Conservation (phyloP, 768 basidiomycete species). For the Kwoniella sp. region DNA sequence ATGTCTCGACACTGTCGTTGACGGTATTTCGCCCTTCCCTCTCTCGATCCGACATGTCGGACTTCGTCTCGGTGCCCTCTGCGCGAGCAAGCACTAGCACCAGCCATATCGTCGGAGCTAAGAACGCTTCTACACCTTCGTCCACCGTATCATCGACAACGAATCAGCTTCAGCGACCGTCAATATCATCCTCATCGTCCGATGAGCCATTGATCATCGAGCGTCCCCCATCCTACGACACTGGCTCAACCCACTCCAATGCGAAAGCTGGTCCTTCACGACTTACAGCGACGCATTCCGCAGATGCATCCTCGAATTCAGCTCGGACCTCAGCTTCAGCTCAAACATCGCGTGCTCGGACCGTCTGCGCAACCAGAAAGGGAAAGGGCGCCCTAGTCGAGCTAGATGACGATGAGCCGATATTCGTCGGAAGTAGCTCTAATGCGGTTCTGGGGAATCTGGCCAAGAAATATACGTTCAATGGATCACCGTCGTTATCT, state of each 20-base stretch:
- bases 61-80: too few relatives aligned
- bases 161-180: slow-evolving; percentile 1
- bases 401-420: slow-evolving; percentile 33
- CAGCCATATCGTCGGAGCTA: too few relatives aligned
- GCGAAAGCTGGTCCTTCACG: slow-evolving; percentile 6
- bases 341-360: not conserved
- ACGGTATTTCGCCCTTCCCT: too few relatives aligned
- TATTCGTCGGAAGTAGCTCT: slow-evolving; percentile 25
- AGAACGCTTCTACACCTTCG: too few relatives aligned
- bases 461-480: slow-evolving; percentile 24
- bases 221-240: not conserved
- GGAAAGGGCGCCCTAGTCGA: not conserved
- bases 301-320: too few relatives aligned
- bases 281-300: too few relatives aligned
- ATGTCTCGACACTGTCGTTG: too few relatives aligned
- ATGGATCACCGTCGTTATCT: not conserved
- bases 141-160: too few relatives aligned
- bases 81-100: too few relatives aligned
- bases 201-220: slow-evolving; percentile 18
- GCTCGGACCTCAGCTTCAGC: not conserved
- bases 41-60: too few relatives aligned
- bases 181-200: slow-evolving; percentile 13
- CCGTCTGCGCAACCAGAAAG: not conserved
- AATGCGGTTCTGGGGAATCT: slow-evolving; percentile 5
- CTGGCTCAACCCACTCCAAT: not conserved